Evolutionary conservation across 73 alveolate genomes (phyloP).

Genomic region (Tetrahymena borealis): DNA sequence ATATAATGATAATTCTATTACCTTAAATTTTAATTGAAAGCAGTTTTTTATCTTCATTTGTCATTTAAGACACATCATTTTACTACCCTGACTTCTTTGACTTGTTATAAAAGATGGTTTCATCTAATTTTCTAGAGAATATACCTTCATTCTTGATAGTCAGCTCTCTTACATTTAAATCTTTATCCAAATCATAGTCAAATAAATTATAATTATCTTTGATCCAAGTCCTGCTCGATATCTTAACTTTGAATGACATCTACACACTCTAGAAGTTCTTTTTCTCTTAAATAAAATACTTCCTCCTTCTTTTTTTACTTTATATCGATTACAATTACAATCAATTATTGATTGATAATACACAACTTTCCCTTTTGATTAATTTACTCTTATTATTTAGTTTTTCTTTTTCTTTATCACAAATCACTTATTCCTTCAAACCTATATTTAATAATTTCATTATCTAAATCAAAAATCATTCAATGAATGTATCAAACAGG

Average conservation of each 20-base stretch:
- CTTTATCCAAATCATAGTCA: not conserved
- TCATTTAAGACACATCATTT: not conserved
- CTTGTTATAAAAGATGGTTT: not conserved
- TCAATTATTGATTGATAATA: not conserved
- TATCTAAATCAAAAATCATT: not conserved
- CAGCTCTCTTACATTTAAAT: not conserved
- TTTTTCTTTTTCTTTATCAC: not conserved
- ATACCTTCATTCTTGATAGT: not conserved
- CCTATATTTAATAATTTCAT: not conserved
- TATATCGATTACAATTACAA: not conserved
- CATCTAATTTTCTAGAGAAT: not conserved
- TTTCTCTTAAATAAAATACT: not conserved
- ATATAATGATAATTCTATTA: not conserved
- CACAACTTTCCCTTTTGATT: not conserved
- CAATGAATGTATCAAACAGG: not conserved
- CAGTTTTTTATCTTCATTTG: not conserved
- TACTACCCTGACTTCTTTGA: not conserved
- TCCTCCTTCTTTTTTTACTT: not conserved
- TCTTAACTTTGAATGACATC: not conserved
- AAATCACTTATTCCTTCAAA: not conserved
- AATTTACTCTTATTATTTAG: not conserved
- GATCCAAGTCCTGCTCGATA: not conserved
- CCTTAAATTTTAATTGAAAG: not conserved
- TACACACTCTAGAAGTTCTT: no score
- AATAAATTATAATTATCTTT: not conserved